Evolutionary conservation across 176 grass and related monocot genomes (phyloP).

Genomic region (Oryza longistaminata): DNA sequence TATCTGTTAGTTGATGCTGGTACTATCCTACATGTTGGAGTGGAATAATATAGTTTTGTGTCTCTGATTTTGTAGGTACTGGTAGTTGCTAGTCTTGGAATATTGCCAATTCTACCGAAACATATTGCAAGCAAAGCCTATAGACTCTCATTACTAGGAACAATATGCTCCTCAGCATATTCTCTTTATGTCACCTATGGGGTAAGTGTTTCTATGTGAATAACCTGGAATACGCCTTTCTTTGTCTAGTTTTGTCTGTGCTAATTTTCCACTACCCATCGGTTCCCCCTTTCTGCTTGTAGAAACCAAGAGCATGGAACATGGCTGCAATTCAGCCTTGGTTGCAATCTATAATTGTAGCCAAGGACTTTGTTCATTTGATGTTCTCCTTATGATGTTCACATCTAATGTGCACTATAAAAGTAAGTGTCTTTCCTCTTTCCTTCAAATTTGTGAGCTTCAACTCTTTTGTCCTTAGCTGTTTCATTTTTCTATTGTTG

Average conservation of each 20-base stretch:
- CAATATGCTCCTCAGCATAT: conserved; percentile 68
- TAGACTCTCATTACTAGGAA: conserved; percentile 84
- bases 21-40: not conserved
- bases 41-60: conserved; percentile 27
- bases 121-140: conserved; percentile 79
- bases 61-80: conserved; percentile 54
- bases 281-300: conserved; percentile 32
- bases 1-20: conserved; percentile 13
- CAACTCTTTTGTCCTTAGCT: conserved; percentile 14
- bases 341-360: conserved; percentile 75
- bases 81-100: conserved; percentile 80
- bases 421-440: conserved; percentile 48
- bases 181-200: conserved; percentile 70
- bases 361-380: conserved; percentile 91
- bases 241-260: conserved; percentile 22
- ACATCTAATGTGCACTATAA: conserved; percentile 76
- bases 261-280: not conserved
- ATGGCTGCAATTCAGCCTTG: conserved; percentile 74
- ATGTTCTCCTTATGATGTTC: conserved; percentile 84
- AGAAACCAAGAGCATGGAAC: conserved; percentile 93
- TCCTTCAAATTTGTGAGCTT: conserved; percentile 17
- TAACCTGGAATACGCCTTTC: not conserved
- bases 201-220: conserved; percentile 54
- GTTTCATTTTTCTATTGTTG: conserved; percentile 33
- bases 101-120: conserved; percentile 67